phyloP scores from a whole-genome alignment of 345 rosid genomes.

The Turnera subulata region DNA sequence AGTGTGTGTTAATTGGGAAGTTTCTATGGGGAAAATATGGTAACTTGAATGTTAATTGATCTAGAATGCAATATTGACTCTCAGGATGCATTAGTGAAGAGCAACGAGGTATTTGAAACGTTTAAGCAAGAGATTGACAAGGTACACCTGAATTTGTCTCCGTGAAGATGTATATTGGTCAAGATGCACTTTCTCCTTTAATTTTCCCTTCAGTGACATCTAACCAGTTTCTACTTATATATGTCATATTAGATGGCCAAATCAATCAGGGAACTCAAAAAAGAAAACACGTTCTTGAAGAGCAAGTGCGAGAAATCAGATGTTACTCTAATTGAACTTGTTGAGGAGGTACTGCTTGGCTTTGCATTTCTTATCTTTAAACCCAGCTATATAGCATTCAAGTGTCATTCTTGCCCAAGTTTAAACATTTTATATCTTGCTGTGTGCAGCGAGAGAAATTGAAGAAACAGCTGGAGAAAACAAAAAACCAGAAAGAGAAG shows the following conservation, averaged over 20 bases:
- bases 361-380: not conserved
- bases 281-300: slow-evolving; percentile 82
- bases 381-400: no score
- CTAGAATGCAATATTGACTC: slow-evolving; percentile 12
- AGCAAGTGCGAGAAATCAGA: slow-evolving; percentile 83
- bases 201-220: not conserved
- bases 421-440: not conserved
- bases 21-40: not conserved
- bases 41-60: not conserved
- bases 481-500: slow-evolving; percentile 87
- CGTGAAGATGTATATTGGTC: not conserved
- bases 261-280: slow-evolving; percentile 78
- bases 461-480: slow-evolving; percentile 80
- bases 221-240: not conserved
- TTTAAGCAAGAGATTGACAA: slow-evolving; percentile 91
- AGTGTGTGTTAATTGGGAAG: no score
- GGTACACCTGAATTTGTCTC: slow-evolving; percentile 33
- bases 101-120: slow-evolving; percentile 93
- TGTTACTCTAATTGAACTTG: slow-evolving; percentile 66
- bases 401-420: no score
- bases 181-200: not conserved
- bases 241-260: slow-evolving; percentile 59
- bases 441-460: slow-evolving; percentile 58
- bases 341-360: slow-evolving; percentile 64
- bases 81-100: slow-evolving; percentile 91